Percentiles rank a stretch among this genome's conserved stretches.
These are phyloP conservation scores for Dalbergia oliveri DNA, from an alignment of 306 rosid species.

Conservation along the genomic window DNA sequence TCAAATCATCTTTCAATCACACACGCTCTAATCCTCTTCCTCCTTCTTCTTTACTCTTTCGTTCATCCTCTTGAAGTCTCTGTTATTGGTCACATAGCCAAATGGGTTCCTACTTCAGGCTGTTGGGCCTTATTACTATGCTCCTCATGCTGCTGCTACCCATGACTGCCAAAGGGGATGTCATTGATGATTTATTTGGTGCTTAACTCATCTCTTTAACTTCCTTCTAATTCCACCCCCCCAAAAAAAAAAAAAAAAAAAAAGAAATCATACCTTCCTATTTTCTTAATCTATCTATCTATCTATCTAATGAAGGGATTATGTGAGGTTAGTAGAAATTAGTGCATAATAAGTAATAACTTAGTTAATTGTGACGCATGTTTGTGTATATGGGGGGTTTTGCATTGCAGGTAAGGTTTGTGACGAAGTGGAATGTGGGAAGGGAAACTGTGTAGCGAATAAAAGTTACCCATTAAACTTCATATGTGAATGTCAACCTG, in stretches of 20 bases:
- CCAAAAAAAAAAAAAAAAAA: no score
- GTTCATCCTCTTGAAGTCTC: not conserved
- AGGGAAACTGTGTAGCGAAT: conserved; percentile 61
- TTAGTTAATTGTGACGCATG: not conserved
- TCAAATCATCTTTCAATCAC: conserved; percentile 20
- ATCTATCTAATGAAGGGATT: not conserved
- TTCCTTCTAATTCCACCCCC: not conserved
- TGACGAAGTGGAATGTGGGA: conserved; percentile 76
- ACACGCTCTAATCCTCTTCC: not conserved
- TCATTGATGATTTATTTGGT: conserved; percentile 40
- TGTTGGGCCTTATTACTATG: conserved; percentile 39
- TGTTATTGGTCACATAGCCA: not conserved
- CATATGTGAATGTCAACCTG: conserved; percentile 67
- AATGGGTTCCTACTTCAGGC: conserved; percentile 50
- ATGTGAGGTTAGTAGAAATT: not conserved
- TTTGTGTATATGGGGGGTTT: not conserved
- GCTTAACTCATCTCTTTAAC: conserved; percentile 9
- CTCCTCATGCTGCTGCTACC: conserved; percentile 45
- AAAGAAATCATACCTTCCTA: no score
- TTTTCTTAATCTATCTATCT: not conserved
- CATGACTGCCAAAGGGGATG: conserved; percentile 35
- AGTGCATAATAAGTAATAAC: not conserved
- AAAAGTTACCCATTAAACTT: conserved; percentile 50
- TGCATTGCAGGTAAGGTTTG: conserved; percentile 63
- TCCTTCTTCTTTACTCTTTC: not conserved